phyloP scores from a whole-genome alignment of 2,329 filamentous ascomycete species.

The Trichoderma arundinaceum region DNA sequence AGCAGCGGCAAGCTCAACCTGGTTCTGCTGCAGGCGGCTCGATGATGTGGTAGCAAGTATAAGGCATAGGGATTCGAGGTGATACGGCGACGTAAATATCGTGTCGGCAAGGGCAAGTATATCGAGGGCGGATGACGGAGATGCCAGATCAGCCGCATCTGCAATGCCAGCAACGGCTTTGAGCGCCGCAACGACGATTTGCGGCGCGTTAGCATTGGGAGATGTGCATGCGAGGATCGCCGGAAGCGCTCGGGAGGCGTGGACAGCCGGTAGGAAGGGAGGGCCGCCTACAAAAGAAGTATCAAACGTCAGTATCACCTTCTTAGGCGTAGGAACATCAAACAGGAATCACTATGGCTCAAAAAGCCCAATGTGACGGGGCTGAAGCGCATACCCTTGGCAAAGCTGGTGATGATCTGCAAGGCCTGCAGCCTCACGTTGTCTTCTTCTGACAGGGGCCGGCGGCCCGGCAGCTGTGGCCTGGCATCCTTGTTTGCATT shows the following conservation, averaged over 20 bases:
- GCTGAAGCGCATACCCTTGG: constrained; percentile 66
- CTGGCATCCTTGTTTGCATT: constrained; percentile 51
- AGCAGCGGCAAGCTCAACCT: constrained; percentile 64
- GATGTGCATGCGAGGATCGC: constrained; percentile 74
- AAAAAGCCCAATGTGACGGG: neutral
- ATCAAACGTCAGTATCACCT: constrained; percentile 1
- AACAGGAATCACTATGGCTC: neutral
- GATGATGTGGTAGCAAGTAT: constrained; percentile 67
- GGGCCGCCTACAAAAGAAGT: constrained; percentile 67
- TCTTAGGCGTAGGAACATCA: neutral
- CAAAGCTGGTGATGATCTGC: constrained; percentile 83
- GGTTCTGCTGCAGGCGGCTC: constrained; percentile 61
- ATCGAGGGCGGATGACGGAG: constrained; percentile 55
- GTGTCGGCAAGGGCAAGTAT: constrained; percentile 62
- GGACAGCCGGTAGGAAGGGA: constrained; percentile 75
- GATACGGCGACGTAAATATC: constrained; percentile 65
- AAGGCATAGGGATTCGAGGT: constrained; percentile 66
- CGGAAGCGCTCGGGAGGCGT: constrained; percentile 69
- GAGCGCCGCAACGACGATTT: constrained; percentile 75
- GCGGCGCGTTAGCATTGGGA: constrained; percentile 65
- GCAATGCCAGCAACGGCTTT: constrained; percentile 74
- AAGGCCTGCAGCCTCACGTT: constrained; percentile 76
- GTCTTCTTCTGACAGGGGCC: constrained; percentile 64
- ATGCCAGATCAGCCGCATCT: constrained; percentile 65
- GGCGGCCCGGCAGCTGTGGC: constrained; percentile 42